Evolutionary conservation across 768 basidiomycete genomes (phyloP).

Genomic region (Asterophora lycoperdoides): DNA sequence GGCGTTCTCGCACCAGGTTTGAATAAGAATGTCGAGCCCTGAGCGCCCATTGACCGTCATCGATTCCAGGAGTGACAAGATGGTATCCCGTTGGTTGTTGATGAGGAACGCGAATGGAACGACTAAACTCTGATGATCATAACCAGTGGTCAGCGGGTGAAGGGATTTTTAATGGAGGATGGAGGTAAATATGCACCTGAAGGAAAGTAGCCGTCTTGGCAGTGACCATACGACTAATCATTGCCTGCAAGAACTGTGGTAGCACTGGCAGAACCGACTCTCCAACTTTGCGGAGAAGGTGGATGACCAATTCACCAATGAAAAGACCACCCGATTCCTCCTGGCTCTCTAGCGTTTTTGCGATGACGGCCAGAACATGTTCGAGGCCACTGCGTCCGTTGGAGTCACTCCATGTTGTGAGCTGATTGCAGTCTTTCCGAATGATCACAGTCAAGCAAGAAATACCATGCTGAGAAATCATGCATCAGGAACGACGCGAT

Average conservation of each 20-base stretch:
- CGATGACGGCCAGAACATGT: slow-evolving; percentile 69
- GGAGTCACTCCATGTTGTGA: slow-evolving; percentile 70
- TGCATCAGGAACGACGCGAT: not conserved
- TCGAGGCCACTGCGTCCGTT: slow-evolving; percentile 73
- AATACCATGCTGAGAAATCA: slow-evolving; percentile 66
- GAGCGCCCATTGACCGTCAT: slow-evolving; percentile 55
- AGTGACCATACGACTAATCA: slow-evolving; percentile 73
- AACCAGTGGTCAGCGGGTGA: not conserved
- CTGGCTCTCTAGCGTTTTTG: slow-evolving; percentile 68
- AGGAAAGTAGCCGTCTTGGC: slow-evolving; percentile 91
- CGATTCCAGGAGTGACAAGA: slow-evolving; percentile 72
- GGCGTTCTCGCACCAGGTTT: slow-evolving; percentile 92
- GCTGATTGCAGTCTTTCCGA: slow-evolving; percentile 80
- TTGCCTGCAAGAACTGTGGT: slow-evolving; percentile 80
- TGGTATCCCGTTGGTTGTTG: slow-evolving; percentile 77
- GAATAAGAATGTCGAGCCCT: slow-evolving; percentile 83
- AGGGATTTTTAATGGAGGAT: not conserved
- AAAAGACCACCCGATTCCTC: slow-evolving; percentile 92
- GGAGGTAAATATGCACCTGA: slow-evolving; percentile 50
- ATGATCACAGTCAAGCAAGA: slow-evolving; percentile 77
- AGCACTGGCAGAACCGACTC: slow-evolving; percentile 78
- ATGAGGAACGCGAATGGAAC: slow-evolving; percentile 94
- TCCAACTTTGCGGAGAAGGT: slow-evolving; percentile 81
- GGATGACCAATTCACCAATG: slow-evolving; percentile 93
- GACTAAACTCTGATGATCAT: slow-evolving; percentile 69